Percentiles rank a stretch among this genome's conserved stretches.
phyloP scores from a whole-genome alignment of 2,329 filamentous ascomycete species.

The Septoria petroselini region DNA sequence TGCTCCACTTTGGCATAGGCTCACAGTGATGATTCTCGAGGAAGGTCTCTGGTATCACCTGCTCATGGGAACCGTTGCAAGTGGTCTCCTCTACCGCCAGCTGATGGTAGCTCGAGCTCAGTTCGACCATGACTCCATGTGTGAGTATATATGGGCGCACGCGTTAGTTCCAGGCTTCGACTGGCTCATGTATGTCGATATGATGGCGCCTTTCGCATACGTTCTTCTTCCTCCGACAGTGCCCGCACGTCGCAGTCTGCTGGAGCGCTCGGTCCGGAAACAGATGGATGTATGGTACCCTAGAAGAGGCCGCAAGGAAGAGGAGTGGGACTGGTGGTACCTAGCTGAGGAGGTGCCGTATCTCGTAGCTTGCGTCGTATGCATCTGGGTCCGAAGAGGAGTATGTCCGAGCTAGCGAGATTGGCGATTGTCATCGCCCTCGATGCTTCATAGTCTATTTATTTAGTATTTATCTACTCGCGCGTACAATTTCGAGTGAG shows the following conservation, averaged over 20 bases:
- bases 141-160: conserved; percentile 3
- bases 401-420: no score
- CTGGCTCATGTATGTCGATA: conserved; percentile 12
- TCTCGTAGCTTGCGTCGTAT: background rate
- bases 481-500: no score
- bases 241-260: conserved; percentile 3
- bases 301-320: background rate
- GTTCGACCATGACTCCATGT: background rate
- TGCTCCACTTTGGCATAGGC: conserved; percentile 2
- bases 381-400: no score
- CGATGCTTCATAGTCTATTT: no score
- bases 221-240: conserved; percentile 5
- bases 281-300: conserved; percentile 10
- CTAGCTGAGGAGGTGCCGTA: background rate
- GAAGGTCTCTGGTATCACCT: conserved; percentile 14
- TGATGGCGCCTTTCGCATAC: conserved; percentile 9
- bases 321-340: conserved; percentile 7
- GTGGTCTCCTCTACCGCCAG: background rate
- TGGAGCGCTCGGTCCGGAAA: background rate
- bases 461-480: no score
- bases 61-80: conserved; percentile 2
- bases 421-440: no score
- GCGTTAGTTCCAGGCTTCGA: conserved; percentile 8
- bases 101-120: conserved; percentile 1
- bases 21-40: background rate